Conservation (phyloP, 371 early-diverging fungal species). For the Lichtheimia ornata region DNA sequence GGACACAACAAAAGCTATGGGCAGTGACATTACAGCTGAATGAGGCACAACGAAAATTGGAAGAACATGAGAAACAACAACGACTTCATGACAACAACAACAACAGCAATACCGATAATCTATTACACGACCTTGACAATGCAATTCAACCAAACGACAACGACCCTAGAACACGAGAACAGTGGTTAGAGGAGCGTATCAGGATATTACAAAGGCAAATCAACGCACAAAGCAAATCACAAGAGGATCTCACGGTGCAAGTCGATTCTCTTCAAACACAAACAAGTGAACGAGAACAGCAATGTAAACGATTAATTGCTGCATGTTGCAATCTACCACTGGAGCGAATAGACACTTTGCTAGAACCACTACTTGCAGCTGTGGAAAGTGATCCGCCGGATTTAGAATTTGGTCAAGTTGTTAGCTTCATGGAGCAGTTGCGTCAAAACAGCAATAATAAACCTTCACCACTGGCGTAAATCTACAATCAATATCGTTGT, state of each 20-base stretch:
- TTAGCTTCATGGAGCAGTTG: conserved; percentile 61
- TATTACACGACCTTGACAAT: not conserved
- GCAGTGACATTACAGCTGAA: conserved; percentile 68
- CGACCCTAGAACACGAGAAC: conserved; percentile 29
- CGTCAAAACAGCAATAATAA: conserved; percentile 19
- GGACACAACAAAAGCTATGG: conserved; percentile 62
- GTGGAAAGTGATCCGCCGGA: conserved; percentile 76
- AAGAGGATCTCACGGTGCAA: conserved; percentile 41
- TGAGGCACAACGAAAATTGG: conserved; percentile 61
- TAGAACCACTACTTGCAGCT: conserved; percentile 67
- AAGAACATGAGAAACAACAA: conserved; percentile 38
- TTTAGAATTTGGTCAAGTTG: conserved; percentile 58
- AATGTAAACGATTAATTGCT: conserved; percentile 76
- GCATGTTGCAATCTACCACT: conserved; percentile 71
- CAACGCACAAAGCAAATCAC: conserved; percentile 47
- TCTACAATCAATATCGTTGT: too few relatives aligned
- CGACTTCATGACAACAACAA: too few relatives aligned
- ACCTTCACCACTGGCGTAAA: not conserved
- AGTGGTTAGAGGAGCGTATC: conserved; percentile 36
- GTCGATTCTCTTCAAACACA: conserved; percentile 34
- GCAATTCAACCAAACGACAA: conserved; percentile 53
- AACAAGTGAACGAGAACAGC: conserved; percentile 58
- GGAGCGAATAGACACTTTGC: conserved; percentile 68
- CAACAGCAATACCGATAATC: too few relatives aligned
- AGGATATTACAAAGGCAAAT: conserved; percentile 44